Evolutionary conservation across 768 basidiomycete genomes (phyloP).

Genomic region (Exidia glandulosa): DNA sequence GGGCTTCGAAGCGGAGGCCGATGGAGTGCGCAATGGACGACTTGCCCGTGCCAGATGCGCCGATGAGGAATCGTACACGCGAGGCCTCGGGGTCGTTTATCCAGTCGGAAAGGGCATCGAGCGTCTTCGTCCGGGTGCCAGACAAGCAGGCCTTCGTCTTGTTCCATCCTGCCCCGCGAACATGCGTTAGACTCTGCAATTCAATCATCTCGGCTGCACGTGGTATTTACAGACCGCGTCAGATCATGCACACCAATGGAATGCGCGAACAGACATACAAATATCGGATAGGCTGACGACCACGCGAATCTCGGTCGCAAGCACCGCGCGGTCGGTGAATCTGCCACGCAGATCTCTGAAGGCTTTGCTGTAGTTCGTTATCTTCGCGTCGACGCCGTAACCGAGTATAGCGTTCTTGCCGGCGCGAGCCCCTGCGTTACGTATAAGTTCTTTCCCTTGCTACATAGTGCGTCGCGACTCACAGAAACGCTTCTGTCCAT

Average conservation of each 20-base stretch:
- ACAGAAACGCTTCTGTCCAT: neutral
- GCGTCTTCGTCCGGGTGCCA: neutral
- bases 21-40: neutral
- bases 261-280: neutral
- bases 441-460: too few species aligned
- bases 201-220: neutral
- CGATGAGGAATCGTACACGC: neutral
- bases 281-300: neutral
- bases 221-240: too few species aligned
- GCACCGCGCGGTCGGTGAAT: neutral
- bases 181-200: neutral
- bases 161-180: rapidly evolving
- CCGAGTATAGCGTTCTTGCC: neutral
- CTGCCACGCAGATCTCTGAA: neutral
- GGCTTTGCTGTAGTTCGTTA: neutral
- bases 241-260: neutral
- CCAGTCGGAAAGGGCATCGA: neutral
- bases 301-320: neutral
- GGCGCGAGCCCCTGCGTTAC: neutral
- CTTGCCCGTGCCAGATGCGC: neutral
- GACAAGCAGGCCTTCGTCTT: neutral
- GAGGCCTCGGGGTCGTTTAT: neutral
- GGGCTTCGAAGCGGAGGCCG: neutral
- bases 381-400: neutral
- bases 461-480: neutral